phyloP scores from a whole-genome alignment of 148 eudicot species.

The Vaccinium myrtillus region DNA sequence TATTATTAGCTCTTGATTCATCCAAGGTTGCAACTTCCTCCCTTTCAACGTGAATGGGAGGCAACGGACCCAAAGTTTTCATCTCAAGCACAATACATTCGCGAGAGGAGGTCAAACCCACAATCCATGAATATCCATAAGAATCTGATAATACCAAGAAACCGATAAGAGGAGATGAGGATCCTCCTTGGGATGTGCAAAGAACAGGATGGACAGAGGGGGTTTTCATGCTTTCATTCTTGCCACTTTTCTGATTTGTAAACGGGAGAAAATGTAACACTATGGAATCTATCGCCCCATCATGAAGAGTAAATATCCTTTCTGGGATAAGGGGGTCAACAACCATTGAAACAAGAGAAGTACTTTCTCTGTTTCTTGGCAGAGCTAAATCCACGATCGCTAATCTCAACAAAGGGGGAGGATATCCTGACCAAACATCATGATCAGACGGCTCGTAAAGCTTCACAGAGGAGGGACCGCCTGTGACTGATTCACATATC shows the following conservation, averaged over 20 bases:
- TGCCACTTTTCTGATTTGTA: conserved; percentile 62
- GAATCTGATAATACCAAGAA: conserved; percentile 80
- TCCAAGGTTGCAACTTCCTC: conserved; percentile 34
- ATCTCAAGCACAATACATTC: conserved; percentile 82
- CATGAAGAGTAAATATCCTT: conserved; percentile 74
- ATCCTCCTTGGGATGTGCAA: conserved; percentile 51
- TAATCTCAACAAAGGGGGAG: conserved; percentile 81
- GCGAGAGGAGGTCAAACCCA: conserved; percentile 54
- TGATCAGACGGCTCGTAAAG: conserved; percentile 61
- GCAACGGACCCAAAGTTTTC: conserved; percentile 71
- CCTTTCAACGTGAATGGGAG: conserved; percentile 45
- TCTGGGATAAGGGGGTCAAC: conserved; percentile 80
- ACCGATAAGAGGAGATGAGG: conserved; percentile 57
- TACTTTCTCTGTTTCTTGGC: conserved; percentile 40
- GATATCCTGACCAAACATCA: conserved; percentile 76
- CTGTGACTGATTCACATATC: conserved; percentile 74
- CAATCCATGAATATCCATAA: conserved; percentile 88
- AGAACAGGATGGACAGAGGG: conserved; percentile 86
- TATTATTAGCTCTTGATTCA: conserved; percentile 38
- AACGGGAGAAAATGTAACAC: conserved; percentile 94
- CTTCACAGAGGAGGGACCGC: conserved; percentile 42
- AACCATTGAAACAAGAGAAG: conserved; percentile 52
- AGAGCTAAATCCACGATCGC: conserved; percentile 91
- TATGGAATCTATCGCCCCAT: conserved; percentile 84
- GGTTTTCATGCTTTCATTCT: conserved; percentile 55